phyloP scores from a whole-genome alignment of 371 early-diverging fungal genomes.

The Gilbertella persicaria region DNA sequence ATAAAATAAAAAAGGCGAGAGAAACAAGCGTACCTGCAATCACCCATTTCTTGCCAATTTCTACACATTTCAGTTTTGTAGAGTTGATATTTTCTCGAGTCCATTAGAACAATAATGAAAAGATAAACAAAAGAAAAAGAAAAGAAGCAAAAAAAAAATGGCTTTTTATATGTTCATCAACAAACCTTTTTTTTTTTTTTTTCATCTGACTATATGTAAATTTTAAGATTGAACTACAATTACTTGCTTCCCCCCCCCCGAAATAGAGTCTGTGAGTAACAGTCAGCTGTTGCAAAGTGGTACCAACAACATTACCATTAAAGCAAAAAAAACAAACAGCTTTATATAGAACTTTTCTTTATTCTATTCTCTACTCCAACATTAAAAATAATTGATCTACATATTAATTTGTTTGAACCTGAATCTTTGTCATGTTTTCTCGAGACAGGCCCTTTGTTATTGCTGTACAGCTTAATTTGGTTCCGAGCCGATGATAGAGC shows the following conservation, averaged over 20 bases:
- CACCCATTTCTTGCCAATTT: slow-evolving; percentile 78
- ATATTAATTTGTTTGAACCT: slow-evolving; percentile 18
- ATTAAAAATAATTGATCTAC: neutral
- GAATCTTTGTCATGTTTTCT: slow-evolving; percentile 9
- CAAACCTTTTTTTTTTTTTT: neutral
- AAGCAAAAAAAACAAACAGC: no score
- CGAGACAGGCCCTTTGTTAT: no score
- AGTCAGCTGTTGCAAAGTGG: slow-evolving; percentile 2
- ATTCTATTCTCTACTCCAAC: no score
- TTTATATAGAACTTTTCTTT: no score
- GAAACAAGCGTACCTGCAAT: slow-evolving; percentile 59
- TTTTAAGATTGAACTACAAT: slow-evolving; percentile 27
- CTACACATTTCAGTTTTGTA: slow-evolving; percentile 97
- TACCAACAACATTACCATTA: no score
- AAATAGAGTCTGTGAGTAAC: neutral
- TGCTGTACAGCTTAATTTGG: slow-evolving; percentile 9
- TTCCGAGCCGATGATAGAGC: slow-evolving; percentile 14
- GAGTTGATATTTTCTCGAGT: slow-evolving; percentile 45
- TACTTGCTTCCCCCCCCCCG: neutral
- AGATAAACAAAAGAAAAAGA: slow-evolving; percentile 1
- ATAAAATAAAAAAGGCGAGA: no score
- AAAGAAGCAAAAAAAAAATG: slow-evolving; percentile 1
- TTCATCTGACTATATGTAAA: slow-evolving; percentile 5
- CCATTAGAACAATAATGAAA: slow-evolving; percentile 9
- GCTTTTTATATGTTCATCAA: neutral